Evolutionary conservation across 305 asterid species (phyloP).

Genomic region (Fraxinus nigra): DNA sequence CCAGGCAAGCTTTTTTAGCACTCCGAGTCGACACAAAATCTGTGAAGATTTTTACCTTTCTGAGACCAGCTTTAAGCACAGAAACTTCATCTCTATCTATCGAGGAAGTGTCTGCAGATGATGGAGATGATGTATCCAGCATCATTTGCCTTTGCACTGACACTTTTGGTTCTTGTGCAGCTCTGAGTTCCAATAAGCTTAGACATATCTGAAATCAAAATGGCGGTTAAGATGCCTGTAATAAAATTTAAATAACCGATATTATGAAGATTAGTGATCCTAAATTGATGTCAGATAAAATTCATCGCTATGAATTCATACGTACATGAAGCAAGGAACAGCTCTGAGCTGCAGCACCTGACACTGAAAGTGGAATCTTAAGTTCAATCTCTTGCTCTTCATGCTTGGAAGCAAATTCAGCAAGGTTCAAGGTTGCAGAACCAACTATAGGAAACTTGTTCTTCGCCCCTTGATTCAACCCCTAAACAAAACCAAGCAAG

Average conservation of each 20-base stretch:
- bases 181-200: slow-evolving; percentile 57
- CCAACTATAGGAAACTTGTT: slow-evolving; percentile 64
- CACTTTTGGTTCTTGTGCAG: slow-evolving; percentile 58
- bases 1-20: slow-evolving; percentile 83
- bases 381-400: slow-evolving; percentile 55
- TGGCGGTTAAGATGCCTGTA: background rate
- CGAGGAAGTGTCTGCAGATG: slow-evolving; percentile 45
- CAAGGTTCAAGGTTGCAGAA: slow-evolving; percentile 69
- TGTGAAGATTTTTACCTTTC: slow-evolving; percentile 79
- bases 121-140: slow-evolving; percentile 42
- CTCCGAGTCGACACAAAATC: slow-evolving; percentile 76
- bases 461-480: slow-evolving; percentile 58
- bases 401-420: slow-evolving; percentile 65
- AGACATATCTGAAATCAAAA: slow-evolving; percentile 60
- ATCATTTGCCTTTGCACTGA: slow-evolving; percentile 44
- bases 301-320: background rate
- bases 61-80: slow-evolving; percentile 86
- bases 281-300: background rate
- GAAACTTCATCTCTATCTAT: slow-evolving; percentile 85
- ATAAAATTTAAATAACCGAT: background rate
- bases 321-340: slow-evolving; percentile 61
- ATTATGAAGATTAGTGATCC: background rate
- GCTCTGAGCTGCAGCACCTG: slow-evolving; percentile 40
- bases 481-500: slow-evolving; percentile 37
- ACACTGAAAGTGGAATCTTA: slow-evolving; percentile 56